Percentiles rank a stretch among this genome's conserved stretches.
These are phyloP conservation scores for Jasminum sambac DNA, from an alignment of 257 asterid genomes.

Conservation along the genomic window DNA sequence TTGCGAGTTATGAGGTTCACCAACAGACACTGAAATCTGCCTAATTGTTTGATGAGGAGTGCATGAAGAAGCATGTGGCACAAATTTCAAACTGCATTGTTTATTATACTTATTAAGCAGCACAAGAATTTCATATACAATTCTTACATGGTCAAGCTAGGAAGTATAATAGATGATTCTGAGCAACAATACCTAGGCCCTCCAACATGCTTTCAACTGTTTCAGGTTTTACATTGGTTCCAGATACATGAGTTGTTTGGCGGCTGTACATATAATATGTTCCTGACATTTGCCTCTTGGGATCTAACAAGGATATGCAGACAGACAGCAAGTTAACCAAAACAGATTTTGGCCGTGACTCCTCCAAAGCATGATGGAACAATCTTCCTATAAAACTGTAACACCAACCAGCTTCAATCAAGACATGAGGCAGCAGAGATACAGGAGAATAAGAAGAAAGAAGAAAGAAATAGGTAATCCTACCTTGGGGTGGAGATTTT, in stretches of 20 bases:
- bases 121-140: not conserved
- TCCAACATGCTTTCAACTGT: slow-evolving; percentile 75
- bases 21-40: not conserved
- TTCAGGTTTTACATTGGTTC: slow-evolving; percentile 57
- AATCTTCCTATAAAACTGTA: slow-evolving; percentile 72
- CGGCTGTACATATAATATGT: slow-evolving; percentile 63
- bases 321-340: slow-evolving; percentile 72
- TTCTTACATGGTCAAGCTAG: slow-evolving; percentile 5
- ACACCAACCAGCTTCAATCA: slow-evolving; percentile 31
- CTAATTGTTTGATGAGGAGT: not conserved
- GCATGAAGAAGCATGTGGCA: slow-evolving; percentile 3
- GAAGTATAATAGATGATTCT: slow-evolving; percentile 5
- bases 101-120: not conserved
- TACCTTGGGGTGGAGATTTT: slow-evolving; percentile 84
- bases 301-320: slow-evolving; percentile 78
- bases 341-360: slow-evolving; percentile 76
- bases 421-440: slow-evolving; percentile 21
- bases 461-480: slow-evolving; percentile 19
- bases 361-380: slow-evolving; percentile 76
- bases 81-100: slow-evolving; percentile 13
- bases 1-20: not conserved
- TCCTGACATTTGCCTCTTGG: slow-evolving; percentile 69
- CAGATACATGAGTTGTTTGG: slow-evolving; percentile 57
- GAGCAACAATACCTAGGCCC: slow-evolving; percentile 54
- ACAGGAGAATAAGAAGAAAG: slow-evolving; percentile 14